phyloP scores from a whole-genome alignment of 768 basidiomycete genomes.

The Mycena rosella region DNA sequence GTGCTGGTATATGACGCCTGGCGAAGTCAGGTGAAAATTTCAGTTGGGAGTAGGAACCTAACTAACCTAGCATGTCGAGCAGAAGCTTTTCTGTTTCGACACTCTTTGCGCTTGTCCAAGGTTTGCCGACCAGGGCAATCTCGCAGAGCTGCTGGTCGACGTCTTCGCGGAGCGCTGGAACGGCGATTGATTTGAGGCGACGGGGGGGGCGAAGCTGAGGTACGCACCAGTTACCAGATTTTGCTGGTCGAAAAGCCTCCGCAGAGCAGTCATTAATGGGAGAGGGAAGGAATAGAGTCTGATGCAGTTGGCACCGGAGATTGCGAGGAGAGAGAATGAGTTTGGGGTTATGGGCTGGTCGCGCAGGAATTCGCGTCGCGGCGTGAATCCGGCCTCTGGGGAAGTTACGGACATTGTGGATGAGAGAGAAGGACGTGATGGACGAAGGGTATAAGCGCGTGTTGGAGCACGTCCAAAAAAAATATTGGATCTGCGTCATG shows the following conservation, averaged over 20 bases:
- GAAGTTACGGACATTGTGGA: conserved; percentile 40
- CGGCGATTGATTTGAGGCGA: not conserved
- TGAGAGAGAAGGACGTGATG: not conserved
- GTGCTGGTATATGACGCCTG: conserved; percentile 71
- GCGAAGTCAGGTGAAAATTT: no score
- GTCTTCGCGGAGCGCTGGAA: conserved; percentile 61
- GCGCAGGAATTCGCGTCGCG: conserved; percentile 80
- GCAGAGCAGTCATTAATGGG: conserved; percentile 64
- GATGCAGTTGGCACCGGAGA: conserved; percentile 73
- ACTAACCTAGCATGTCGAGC: conserved; percentile 74
- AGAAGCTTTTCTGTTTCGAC: conserved; percentile 76
- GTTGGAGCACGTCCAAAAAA: not conserved
- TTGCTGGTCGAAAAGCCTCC: conserved; percentile 66
- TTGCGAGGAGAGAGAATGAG: conserved; percentile 77
- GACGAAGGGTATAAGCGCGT: not conserved
- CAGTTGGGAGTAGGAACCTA: no score
- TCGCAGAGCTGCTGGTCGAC: conserved; percentile 70
- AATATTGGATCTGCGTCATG: not conserved
- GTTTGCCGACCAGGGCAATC: conserved; percentile 75
- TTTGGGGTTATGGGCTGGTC: conserved; percentile 65
- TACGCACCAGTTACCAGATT: conserved; percentile 52
- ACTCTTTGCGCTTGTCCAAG: conserved; percentile 80
- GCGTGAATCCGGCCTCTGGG: conserved; percentile 67
- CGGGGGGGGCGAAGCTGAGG: not conserved
- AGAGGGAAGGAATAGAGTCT: conserved; percentile 79